Base-by-base conservation (phyloP, 805 yeast genomes). In the Helenozyma rhizophorensis region DNA sequence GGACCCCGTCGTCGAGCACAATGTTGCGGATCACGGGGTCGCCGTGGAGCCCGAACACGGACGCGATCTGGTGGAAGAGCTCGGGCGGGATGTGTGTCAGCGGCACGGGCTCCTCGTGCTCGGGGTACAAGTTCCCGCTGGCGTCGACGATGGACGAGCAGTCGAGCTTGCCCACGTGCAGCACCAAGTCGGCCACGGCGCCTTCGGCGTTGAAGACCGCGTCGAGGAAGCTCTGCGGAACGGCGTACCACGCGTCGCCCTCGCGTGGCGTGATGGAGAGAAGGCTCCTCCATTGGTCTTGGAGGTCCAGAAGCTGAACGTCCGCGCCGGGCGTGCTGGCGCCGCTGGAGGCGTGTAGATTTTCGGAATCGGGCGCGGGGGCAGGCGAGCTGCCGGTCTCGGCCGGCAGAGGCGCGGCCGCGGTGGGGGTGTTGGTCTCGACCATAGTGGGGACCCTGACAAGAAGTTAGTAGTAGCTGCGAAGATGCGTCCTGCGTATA, bases 1-100 rank as follows among this genome's bases (percentile, higher is more conserved):
- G 44, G 9, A 40, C 36, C n/a, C 61, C 64, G 2, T 56, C 49
- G 33, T 58, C 53, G 3, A 45, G 27, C 5, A 57, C 36, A 4
- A 65, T 33, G 14, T 51, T 50, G 30, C 71, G 53, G 5, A 57
- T 38, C 8, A 65, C 58, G 1, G 69, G 65, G 6, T 39, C 51
- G 1, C 68, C 66, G 1, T 55, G 48, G 14, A 73, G 31, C 0
- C 83, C 83, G 51, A 78, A 80, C 79, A 82, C 74, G 21, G 63
- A 60, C 1, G 51, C 54, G 8, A 81, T 51, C 37, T 61, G 48
- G 3, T 61, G 47, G 43, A 74, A 80, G 2, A 72, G 62, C 4
- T 58, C 53, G 6, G 69, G 70, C 0, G 74, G 58, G 1, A 80
- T 54, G 24, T 44, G 47, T 26, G 41, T 36, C 10, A 51, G 40